phyloP scores from a whole-genome alignment of 2,329 filamentous ascomycete genomes.

The Pseudogymnoascus sp. region DNA sequence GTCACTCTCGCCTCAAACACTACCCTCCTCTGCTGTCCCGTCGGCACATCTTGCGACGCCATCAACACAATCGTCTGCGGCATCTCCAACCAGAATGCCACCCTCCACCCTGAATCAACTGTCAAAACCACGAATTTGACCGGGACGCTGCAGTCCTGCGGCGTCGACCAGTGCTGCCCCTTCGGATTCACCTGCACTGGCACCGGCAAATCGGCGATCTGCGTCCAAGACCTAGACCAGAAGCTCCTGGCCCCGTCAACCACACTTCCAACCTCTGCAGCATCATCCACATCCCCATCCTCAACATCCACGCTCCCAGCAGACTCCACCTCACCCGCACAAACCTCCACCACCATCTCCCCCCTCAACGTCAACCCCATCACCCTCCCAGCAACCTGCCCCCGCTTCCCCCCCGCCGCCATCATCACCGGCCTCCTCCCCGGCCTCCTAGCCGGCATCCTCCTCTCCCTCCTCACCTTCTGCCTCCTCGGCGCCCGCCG shows the following conservation, averaged over 20 bases:
- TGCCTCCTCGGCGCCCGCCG: slow-evolving; percentile 27
- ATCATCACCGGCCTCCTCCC: slow-evolving; percentile 27
- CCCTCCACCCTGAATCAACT: slow-evolving; percentile 44
- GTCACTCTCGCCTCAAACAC: slow-evolving; percentile 53
- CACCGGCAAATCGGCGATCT: slow-evolving; percentile 26
- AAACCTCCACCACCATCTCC: slow-evolving; percentile 12
- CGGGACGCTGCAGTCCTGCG: slow-evolving; percentile 49
- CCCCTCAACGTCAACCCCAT: slow-evolving; percentile 17
- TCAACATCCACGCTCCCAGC: slow-evolving; percentile 21
- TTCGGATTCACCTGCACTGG: slow-evolving; percentile 57
- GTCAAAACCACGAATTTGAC: slow-evolving; percentile 59
- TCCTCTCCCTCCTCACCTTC: slow-evolving; percentile 34
- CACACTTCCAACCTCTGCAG: slow-evolving; percentile 17
- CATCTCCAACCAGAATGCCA: slow-evolving; percentile 50
- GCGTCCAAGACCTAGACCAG: slow-evolving; percentile 46
- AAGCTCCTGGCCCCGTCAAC: slow-evolving; percentile 27
- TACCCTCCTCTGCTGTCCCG: slow-evolving; percentile 64
- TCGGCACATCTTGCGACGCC: slow-evolving; percentile 44
- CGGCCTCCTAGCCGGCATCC: slow-evolving; percentile 39
- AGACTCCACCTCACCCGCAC: slow-evolving; percentile 8
- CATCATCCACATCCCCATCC: slow-evolving; percentile 17
- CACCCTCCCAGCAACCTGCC: slow-evolving; percentile 12
- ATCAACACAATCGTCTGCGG: slow-evolving; percentile 61
- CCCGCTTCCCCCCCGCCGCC: slow-evolving; percentile 20
- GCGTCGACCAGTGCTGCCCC: slow-evolving; percentile 52